A percentile compares a stretch with the other conserved stretches of the same genome.
Conservation (phyloP, 345 rosid genomes). For the Excoecaria agallocha region DNA sequence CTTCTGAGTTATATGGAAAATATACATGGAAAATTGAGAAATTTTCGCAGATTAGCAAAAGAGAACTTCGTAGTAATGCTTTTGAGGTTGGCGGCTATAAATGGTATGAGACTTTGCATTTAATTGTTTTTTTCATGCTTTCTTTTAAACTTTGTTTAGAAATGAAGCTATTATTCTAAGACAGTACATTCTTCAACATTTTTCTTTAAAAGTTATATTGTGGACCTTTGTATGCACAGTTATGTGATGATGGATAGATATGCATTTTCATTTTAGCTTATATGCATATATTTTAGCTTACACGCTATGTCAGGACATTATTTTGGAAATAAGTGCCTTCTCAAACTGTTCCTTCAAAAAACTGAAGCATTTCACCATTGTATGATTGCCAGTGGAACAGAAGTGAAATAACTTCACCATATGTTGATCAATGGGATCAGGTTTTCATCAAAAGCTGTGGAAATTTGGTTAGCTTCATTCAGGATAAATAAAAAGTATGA, state of each 20-base stretch:
- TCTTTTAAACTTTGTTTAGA: background rate
- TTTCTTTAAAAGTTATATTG: background rate
- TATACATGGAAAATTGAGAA: slow-evolving; percentile 89
- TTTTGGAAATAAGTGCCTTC: background rate
- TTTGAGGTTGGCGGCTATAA: slow-evolving; percentile 92
- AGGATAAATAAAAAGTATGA: background rate
- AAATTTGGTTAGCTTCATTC: background rate
- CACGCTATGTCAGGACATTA: background rate
- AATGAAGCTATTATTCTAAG: background rate
- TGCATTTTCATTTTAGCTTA: too few species aligned
- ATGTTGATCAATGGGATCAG: background rate
- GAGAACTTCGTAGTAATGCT: slow-evolving; percentile 70
- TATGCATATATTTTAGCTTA: background rate
- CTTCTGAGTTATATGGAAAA: slow-evolving; percentile 71
- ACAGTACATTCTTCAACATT: background rate
- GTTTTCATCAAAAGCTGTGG: background rate
- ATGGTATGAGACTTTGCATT: slow-evolving; percentile 53
- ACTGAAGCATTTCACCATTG: background rate
- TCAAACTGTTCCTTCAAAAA: background rate
- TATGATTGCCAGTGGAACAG: background rate
- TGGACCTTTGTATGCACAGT: background rate
- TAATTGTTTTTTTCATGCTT: slow-evolving; percentile 5
- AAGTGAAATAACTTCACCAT: background rate
- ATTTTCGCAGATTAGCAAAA: slow-evolving; percentile 76
- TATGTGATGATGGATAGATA: too few species aligned